Conservation (phyloP, 495 filamentous ascomycete genomes). For the Sabuloglossum arenarium region DNA sequence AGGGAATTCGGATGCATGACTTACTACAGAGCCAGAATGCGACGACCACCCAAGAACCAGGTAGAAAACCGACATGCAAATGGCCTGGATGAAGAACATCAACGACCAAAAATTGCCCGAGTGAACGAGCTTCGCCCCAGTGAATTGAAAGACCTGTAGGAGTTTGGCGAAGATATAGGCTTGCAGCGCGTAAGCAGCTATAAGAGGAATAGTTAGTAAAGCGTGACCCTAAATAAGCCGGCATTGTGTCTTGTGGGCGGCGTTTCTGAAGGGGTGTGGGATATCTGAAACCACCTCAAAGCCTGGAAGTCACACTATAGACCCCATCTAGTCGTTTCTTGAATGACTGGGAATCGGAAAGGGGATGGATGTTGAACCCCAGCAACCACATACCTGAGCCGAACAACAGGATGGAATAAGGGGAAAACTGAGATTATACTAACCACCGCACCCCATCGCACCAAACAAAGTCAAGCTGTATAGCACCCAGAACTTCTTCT, state of each 20-base stretch:
- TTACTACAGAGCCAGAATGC: slow-evolving; percentile 28
- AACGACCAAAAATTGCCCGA: slow-evolving; percentile 38
- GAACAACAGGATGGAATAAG: background rate
- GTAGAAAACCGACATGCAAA: slow-evolving; percentile 31
- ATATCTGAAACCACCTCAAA: too few relatives aligned
- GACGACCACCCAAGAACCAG: slow-evolving; percentile 30
- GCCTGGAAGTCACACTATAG: too few relatives aligned
- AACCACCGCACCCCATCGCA: slow-evolving; percentile 30
- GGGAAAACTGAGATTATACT: slow-evolving; percentile 5
- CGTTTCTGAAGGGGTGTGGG: too few relatives aligned
- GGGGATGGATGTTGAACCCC: background rate
- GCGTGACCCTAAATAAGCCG: too few relatives aligned
- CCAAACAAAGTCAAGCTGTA: slow-evolving; percentile 25
- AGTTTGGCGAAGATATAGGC: slow-evolving; percentile 28
- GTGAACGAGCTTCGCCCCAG: slow-evolving; percentile 18
- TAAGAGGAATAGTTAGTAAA: slow-evolving; percentile 7
- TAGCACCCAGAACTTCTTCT: slow-evolving; percentile 24
- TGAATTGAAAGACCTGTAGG: slow-evolving; percentile 26
- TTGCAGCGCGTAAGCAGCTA: slow-evolving; percentile 25
- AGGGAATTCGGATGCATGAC: background rate
- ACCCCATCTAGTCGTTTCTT: too few relatives aligned
- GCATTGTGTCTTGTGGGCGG: too few relatives aligned
- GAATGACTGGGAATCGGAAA: too few relatives aligned
- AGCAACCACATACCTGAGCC: background rate
- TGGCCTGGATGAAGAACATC: slow-evolving; percentile 40